Conservation (phyloP, 2,329 filamentous ascomycete genomes). For the Pseudogymnoascus sp. region DNA sequence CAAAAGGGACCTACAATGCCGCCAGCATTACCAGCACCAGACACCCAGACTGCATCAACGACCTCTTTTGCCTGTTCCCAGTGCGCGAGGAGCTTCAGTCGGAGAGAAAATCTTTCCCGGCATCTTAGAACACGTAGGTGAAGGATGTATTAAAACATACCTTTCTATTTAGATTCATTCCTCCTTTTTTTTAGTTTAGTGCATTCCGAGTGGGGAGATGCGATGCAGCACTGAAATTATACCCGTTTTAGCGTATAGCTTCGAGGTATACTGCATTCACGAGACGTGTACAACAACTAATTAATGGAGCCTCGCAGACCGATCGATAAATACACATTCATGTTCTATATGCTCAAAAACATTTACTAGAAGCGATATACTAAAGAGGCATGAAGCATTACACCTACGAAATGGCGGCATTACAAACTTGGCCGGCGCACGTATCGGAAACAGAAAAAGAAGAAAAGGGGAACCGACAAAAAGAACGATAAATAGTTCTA, state of each 20-base stretch:
- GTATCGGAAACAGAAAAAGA: not conserved
- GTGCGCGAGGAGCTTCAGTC: constrained; percentile 20
- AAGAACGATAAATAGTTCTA: not conserved
- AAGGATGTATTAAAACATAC: not conserved
- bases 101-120: constrained; percentile 23
- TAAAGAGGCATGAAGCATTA: constrained; percentile 21
- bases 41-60: not conserved
- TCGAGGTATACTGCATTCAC: not conserved
- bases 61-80: constrained; percentile 16
- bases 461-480: not conserved
- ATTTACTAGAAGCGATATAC: constrained; percentile 22
- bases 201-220: constrained; percentile 11
- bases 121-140: constrained; percentile 22
- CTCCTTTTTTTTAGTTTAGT: constrained; percentile 12
- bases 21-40: not conserved
- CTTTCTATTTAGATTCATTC: not conserved
- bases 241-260: not conserved
- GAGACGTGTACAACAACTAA: not conserved
- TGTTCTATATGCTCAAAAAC: constrained; percentile 22
- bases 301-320: not conserved
- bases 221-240: not conserved
- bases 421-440: not conserved
- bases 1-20: not conserved
- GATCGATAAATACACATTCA: constrained; percentile 14
- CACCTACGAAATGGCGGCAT: constrained; percentile 12